A percentile compares a stretch with the other conserved stretches of the same genome.
phyloP scores from a whole-genome alignment of 805 yeast genomes.

The Kluyveromyces siamensis region DNA sequence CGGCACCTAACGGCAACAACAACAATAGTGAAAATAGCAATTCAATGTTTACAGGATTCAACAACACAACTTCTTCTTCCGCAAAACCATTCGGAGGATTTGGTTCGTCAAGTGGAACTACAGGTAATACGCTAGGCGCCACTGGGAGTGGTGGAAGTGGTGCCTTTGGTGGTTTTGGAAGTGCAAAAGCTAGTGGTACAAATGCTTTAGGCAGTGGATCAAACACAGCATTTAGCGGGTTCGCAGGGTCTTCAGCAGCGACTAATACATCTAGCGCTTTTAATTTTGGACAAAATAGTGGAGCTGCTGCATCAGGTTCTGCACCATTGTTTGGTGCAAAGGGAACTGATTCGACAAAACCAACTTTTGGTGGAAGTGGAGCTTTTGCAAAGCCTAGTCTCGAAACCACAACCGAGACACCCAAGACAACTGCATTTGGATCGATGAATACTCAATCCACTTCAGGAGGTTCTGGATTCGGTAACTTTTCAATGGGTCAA shows the following conservation, averaged over 20 bases:
- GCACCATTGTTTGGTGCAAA: background rate
- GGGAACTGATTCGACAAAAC: background rate
- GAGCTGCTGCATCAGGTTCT: background rate
- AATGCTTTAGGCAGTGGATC: background rate
- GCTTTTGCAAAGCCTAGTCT: background rate
- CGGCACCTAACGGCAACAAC: background rate
- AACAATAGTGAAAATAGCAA: constrained; percentile 5
- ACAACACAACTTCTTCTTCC: background rate
- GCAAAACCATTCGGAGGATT: constrained; percentile 2
- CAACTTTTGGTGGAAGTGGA: constrained; percentile 3
- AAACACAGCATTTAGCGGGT: background rate
- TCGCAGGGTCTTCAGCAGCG: background rate
- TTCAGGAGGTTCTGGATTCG: background rate
- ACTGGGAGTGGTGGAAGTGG: background rate
- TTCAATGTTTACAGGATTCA: background rate
- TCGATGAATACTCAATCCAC: background rate
- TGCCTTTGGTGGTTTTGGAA: constrained; percentile 4
- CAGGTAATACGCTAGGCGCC: background rate
- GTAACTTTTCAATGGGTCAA: background rate
- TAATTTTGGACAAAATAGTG: background rate
- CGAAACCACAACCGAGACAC: background rate
- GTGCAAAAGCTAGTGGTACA: background rate
- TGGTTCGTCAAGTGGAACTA: constrained; percentile 3
- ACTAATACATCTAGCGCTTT: background rate
- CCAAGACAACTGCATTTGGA: background rate